Evolutionary conservation across 2,329 filamentous ascomycete genomes (phyloP).

Genomic region (Phialocephala subalpina): DNA sequence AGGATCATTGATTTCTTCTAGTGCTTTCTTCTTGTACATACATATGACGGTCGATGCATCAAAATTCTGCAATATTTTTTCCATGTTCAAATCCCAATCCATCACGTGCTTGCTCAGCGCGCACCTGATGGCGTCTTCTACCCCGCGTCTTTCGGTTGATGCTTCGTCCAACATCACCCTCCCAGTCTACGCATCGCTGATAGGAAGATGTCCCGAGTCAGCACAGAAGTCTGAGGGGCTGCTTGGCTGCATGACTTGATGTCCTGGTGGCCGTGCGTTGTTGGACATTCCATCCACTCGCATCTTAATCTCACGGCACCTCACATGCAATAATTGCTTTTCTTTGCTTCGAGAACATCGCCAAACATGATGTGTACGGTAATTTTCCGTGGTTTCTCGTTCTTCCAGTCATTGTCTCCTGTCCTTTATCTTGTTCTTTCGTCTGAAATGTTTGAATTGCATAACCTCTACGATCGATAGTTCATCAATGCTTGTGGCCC

Average conservation of each 20-base stretch:
- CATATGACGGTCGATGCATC: neutral
- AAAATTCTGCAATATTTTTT: neutral
- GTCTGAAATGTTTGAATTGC: neutral
- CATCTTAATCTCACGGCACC: neutral
- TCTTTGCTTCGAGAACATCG: constrained; percentile 1
- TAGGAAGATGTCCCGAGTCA: too few species aligned
- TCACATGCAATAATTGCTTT: constrained; percentile 7
- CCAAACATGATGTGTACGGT: neutral
- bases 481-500: neutral
- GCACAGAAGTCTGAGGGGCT: too few species aligned
- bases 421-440: neutral
- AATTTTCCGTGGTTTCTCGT: too few species aligned
- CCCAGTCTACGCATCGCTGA: too few species aligned
- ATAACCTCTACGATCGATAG: neutral
- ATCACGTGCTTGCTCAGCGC: too few species aligned
- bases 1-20: constrained; percentile 32
- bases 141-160: too few species aligned
- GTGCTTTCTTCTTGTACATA: constrained; percentile 22
- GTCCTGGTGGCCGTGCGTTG: neutral
- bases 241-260: too few species aligned
- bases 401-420: neutral
- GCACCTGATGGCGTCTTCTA: too few species aligned
- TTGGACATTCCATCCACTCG: neutral
- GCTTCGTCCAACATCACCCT: too few species aligned
- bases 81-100: neutral